Base-by-base conservation (phyloP, 208 protist species). In the Leishmania tarentolae region DNA sequence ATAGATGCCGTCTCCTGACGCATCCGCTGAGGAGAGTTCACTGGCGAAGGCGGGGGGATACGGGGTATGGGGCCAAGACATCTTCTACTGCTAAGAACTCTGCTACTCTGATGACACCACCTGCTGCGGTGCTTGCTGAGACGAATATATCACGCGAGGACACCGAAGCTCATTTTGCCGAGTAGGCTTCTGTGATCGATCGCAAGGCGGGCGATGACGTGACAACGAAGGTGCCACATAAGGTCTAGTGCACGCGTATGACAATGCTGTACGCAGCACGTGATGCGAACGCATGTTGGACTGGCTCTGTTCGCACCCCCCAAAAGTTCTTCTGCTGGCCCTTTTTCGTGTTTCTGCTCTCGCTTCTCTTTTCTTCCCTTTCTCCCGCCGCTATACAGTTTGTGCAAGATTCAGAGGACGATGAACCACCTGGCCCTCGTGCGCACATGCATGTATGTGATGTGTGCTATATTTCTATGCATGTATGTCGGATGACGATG, bases 101-200 rank as follows among this genome's bases (percentile, higher is more conserved):
- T 56, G 52, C 46, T 17, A 44, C 74, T 50, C 17, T 37, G 40
- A 24, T 40, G 37, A 35, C 40, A 24, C 56, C 56, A 28, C 19
- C 52, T n/a, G 35, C 31, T 76, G 47, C 74, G 11, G 74, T 28
- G 74, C 37, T 8, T 40, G 50, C 72, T 21, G 52, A 40, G 56
- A 17, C 35, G 52, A 19, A 28, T 15, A 28, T 52, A 37, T 50
- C 52, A 59, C 70, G 59, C 35, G 19, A 42, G 53, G 76, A 35
- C 31, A 68, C 59, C 47, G 74, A 66, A 31, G n/a, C 42, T n/a
- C 68, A 76, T 57, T 47, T 85, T 56, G 40, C 79, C 61, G 76
- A 78, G 63, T 11, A 52, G 19, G 70, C 75, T 56, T 68, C 70
- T 13, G 69, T n/a, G 70, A 59, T 37, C 52, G 76, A 72, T 31